Evolutionary conservation across 345 rosid genomes (phyloP).

Genomic region (Eucalyptus grandis): DNA sequence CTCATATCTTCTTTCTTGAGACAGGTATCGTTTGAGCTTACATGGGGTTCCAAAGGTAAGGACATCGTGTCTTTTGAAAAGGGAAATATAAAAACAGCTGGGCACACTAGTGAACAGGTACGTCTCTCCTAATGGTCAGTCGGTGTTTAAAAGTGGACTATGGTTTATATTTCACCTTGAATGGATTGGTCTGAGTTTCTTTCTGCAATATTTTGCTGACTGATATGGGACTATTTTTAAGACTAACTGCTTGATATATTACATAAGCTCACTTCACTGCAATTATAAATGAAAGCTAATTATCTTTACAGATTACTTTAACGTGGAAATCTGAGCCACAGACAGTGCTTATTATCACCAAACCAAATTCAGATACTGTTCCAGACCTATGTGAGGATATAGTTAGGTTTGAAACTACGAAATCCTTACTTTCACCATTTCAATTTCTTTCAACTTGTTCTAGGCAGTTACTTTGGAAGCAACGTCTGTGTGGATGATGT

Average conservation of each 20-base stretch:
- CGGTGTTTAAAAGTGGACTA: not conserved
- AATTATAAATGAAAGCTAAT: conserved; percentile 6
- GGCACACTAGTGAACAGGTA: conserved; percentile 92
- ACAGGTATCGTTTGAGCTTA: conserved; percentile 89
- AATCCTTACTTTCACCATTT: not conserved
- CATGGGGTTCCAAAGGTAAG: conserved; percentile 84
- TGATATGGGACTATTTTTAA: not conserved
- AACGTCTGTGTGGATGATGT: not conserved
- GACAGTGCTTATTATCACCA: conserved; percentile 75
- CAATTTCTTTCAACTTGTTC: not conserved
- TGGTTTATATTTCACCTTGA: not conserved
- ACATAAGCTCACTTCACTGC: not conserved
- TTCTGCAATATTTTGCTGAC: not conserved
- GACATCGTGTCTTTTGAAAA: conserved; percentile 85
- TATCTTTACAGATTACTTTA: conserved; percentile 66
- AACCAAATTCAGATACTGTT: conserved; percentile 79
- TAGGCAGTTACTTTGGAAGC: not conserved
- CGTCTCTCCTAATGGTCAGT: not conserved
- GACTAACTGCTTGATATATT: not conserved
- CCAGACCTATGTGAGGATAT: conserved; percentile 61
- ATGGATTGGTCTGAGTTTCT: not conserved
- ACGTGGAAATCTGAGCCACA: conserved; percentile 89
- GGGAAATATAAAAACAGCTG: conserved; percentile 80
- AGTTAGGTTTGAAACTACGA: conserved; percentile 47
- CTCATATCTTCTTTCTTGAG: conserved; percentile 1